Evolutionary conservation across 768 basidiomycete genomes (phyloP).

Genomic region (Dioszegia crocea): DNA sequence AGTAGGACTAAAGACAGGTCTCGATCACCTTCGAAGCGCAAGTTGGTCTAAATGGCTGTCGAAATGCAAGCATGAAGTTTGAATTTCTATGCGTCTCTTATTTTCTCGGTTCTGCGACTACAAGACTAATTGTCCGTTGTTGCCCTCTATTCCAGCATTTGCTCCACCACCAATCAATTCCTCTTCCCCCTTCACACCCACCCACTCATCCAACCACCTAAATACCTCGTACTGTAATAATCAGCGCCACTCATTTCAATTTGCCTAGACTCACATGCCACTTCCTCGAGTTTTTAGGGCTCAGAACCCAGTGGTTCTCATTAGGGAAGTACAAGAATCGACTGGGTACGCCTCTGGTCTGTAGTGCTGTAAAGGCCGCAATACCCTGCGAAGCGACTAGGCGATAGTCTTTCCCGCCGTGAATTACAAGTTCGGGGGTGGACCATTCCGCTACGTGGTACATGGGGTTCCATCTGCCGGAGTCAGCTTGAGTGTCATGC

Average conservation of each 20-base stretch:
- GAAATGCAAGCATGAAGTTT: not conserved
- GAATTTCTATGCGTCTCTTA: no score
- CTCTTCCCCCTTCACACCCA: slow-evolving; percentile 40
- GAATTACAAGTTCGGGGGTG: slow-evolving; percentile 77
- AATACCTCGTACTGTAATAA: slow-evolving; percentile 71
- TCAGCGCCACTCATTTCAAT: not conserved
- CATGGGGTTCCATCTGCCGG: slow-evolving; percentile 65
- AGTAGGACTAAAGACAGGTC: slow-evolving; percentile 1
- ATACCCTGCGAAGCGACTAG: slow-evolving; percentile 81
- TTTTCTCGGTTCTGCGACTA: not conserved
- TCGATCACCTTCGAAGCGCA: slow-evolving; percentile 1
- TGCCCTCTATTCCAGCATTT: not conserved
- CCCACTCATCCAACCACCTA: slow-evolving; percentile 68
- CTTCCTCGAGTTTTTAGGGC: slow-evolving; percentile 52
- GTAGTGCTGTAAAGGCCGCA: slow-evolving; percentile 51
- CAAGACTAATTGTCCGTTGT: not conserved
- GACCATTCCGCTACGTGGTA: slow-evolving; percentile 80
- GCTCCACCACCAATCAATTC: not conserved
- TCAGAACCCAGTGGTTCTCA: slow-evolving; percentile 61
- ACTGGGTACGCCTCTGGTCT: slow-evolving; percentile 37
- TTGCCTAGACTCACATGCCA: slow-evolving; percentile 62
- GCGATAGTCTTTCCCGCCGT: slow-evolving; percentile 82
- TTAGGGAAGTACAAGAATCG: slow-evolving; percentile 41
- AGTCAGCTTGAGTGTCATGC: not conserved
- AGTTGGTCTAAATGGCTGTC: not conserved